phyloP scores from a whole-genome alignment of 164 flowering plant genomes.

The Magnolia sinica region DNA sequence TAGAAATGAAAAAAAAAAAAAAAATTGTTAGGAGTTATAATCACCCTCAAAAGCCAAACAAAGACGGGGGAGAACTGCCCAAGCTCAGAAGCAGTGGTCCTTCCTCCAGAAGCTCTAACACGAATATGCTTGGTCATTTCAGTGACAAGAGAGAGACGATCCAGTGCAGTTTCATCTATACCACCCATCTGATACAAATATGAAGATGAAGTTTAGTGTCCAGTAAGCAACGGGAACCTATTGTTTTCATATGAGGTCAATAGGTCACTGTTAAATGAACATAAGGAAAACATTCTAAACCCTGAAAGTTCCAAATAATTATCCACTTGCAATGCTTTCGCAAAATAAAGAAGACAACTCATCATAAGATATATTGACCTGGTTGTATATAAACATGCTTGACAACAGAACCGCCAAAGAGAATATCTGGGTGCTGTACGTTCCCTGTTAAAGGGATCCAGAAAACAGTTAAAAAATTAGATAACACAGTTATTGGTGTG shows the following conservation, averaged over 20 bases:
- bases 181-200: conserved; percentile 78
- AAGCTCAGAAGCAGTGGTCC: conserved; percentile 75
- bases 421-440: conserved; percentile 97
- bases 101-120: conserved; percentile 92
- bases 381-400: conserved; percentile 98
- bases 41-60: conserved; percentile 98
- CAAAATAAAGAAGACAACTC: neutral
- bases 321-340: neutral
- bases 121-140: conserved; percentile 99
- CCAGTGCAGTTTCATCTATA: conserved; percentile 96
- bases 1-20: neutral
- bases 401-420: conserved; percentile 93
- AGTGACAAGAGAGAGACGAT: conserved; percentile 97
- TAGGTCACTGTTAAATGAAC: neutral
- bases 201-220: neutral
- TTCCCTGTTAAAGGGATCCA: conserved; percentile 55
- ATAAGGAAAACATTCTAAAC: neutral
- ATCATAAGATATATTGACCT: conserved; percentile 43
- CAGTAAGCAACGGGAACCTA: neutral
- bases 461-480: conserved; percentile 3
- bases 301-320: neutral
- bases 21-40: neutral
- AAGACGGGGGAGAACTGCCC: conserved; percentile 98
- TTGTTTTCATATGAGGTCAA: neutral
- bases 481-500: neutral